Percentiles rank a stretch among this genome's conserved stretches.
Conservation (phyloP, 495 filamentous ascomycete species). For the Penicillium alfredii region DNA sequence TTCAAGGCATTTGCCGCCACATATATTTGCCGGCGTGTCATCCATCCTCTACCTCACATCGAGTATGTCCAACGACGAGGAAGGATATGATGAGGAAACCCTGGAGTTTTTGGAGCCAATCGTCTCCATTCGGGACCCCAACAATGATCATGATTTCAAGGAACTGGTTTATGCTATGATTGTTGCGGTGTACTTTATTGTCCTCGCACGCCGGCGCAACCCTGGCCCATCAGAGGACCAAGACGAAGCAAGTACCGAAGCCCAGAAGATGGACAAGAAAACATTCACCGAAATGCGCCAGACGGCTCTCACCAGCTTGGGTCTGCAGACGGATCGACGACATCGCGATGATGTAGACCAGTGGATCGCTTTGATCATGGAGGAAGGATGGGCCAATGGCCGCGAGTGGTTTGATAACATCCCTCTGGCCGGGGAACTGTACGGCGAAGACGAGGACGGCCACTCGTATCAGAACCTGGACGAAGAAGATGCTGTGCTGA, state of each 20-base stretch:
- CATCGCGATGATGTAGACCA: constrained; percentile 52
- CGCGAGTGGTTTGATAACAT: constrained; percentile 65
- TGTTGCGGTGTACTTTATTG: constrained; percentile 65
- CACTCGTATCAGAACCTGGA: constrained; percentile 32
- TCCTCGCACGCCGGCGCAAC: constrained; percentile 38
- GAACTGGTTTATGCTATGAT: constrained; percentile 42
- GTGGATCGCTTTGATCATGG: constrained; percentile 52
- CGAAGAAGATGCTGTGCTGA: constrained; percentile 24
- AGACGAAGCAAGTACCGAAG: constrained; percentile 17
- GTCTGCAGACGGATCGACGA: constrained; percentile 29
- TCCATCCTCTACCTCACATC: constrained; percentile 45
- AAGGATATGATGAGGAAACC: constrained; percentile 34
- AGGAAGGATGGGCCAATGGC: constrained; percentile 54
- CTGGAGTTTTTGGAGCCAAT: constrained; percentile 36
- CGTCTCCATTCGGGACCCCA: constrained; percentile 20
- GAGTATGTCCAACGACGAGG: constrained; percentile 24
- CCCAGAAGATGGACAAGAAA: constrained; percentile 42
- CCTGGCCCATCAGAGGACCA: constrained; percentile 15
- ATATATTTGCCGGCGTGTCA: constrained; percentile 59
- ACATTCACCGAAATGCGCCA: constrained; percentile 46
- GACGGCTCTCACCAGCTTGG: constrained; percentile 37
- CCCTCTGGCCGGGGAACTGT: constrained; percentile 31
- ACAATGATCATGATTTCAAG: constrained; percentile 37
- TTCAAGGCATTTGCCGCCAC: constrained; percentile 47
- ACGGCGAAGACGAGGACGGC: constrained; percentile 38